These are phyloP conservation scores for Thalassiosira mediterranea DNA, from an alignment of 352 stramenopile genomes.

Conservation along the genomic window DNA sequence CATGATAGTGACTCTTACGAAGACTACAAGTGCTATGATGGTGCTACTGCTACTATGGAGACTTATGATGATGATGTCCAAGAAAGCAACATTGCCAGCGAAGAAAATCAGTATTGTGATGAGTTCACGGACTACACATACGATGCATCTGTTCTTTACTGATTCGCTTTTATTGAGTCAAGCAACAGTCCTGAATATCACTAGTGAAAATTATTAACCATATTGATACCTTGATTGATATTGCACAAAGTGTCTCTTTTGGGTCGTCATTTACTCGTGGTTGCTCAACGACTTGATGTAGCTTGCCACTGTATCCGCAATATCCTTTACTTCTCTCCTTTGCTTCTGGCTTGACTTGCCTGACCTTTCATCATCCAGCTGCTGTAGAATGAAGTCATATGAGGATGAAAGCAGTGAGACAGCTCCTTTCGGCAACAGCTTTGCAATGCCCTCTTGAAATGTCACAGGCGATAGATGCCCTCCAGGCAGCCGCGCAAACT, in stretches of 20 bases:
- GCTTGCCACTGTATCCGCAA: conserved; percentile 44
- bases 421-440: conserved; percentile 30
- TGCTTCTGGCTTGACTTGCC: conserved; percentile 42
- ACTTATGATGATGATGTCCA: conserved; percentile 33
- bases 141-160: conserved; percentile 21
- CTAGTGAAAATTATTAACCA: conserved; percentile 24
- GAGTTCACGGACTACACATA: conserved; percentile 37
- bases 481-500: conserved; percentile 75
- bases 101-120: conserved; percentile 20
- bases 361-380: conserved; percentile 42
- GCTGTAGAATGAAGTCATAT: conserved; percentile 41
- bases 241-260: too few relatives aligned
- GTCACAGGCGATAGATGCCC: conserved; percentile 75
- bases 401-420: conserved; percentile 46
- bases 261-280: conserved; percentile 12
- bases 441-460: conserved; percentile 39
- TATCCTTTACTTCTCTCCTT: conserved; percentile 32
- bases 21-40: conserved; percentile 11
- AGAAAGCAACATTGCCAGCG: conserved; percentile 13
- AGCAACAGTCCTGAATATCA: background rate
- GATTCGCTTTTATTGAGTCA: background rate
- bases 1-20: conserved; percentile 18
- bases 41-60: conserved; percentile 16
- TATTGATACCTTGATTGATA: conserved; percentile 7
- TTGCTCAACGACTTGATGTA: conserved; percentile 39